phyloP scores from a whole-genome alignment of 352 stramenopile species.

The Pythium folliculosum region DNA sequence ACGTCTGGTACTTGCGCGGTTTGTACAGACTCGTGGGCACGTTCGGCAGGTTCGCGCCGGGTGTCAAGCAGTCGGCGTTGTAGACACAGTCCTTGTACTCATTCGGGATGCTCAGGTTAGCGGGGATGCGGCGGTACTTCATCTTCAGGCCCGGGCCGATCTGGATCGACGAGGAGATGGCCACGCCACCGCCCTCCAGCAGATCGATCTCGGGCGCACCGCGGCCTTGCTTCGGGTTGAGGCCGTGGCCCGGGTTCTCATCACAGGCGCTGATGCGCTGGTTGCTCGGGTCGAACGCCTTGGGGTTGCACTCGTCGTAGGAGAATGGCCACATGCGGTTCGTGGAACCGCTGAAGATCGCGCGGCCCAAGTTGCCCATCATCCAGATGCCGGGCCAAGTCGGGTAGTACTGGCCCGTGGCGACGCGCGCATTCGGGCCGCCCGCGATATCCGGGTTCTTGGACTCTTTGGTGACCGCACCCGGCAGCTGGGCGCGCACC shows the following conservation, averaged over 20 bases:
- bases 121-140: slow-evolving; percentile 45
- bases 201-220: slow-evolving; percentile 96
- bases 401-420: slow-evolving; percentile 49
- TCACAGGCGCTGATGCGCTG: slow-evolving; percentile 91
- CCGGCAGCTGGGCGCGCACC: slow-evolving; percentile 89
- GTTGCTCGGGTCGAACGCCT: slow-evolving; percentile 75
- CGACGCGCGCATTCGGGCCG: slow-evolving; percentile 59
- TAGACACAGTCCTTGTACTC: slow-evolving; percentile 46
- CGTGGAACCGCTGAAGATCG: slow-evolving; percentile 93
- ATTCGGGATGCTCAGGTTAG: slow-evolving; percentile 36
- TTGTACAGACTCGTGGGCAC: slow-evolving; percentile 51
- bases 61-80: slow-evolving; percentile 40
- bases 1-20: slow-evolving; percentile 40
- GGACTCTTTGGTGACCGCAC: slow-evolving; percentile 63
- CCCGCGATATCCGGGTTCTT: slow-evolving; percentile 67
- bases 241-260: slow-evolving; percentile 85
- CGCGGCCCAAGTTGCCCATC: slow-evolving; percentile 93
- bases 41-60: slow-evolving; percentile 55
- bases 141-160: slow-evolving; percentile 61
- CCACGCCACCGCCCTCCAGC: slow-evolving; percentile 82
- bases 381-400: slow-evolving; percentile 96
- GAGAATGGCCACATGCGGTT: slow-evolving; percentile 96
- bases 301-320: slow-evolving; percentile 91
- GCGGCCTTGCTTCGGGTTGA: slow-evolving; percentile 88
- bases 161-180: slow-evolving; percentile 76